A percentile compares a stretch with the other conserved stretches of the same genome.
These are phyloP conservation scores for Euphrasia confusa DNA, from an alignment of 257 asterid species.

Conservation along the genomic window DNA sequence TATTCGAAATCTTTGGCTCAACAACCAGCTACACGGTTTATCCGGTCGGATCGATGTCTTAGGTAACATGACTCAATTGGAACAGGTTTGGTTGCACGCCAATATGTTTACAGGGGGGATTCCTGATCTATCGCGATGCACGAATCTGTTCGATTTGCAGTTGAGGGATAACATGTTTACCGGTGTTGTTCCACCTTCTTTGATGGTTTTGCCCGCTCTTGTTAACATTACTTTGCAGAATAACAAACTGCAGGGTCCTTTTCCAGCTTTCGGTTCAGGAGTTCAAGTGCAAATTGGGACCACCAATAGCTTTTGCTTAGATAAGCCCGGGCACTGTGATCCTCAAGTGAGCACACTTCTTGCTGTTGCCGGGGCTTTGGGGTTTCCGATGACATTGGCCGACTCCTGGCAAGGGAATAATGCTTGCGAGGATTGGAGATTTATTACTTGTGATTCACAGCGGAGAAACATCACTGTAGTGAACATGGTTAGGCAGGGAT, in stretches of 20 bases:
- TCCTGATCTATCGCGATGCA: slow-evolving; percentile 75
- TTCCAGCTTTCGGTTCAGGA: slow-evolving; percentile 38
- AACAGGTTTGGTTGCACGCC: slow-evolving; percentile 77
- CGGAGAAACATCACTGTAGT: slow-evolving; percentile 52
- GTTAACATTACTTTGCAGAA: slow-evolving; percentile 56
- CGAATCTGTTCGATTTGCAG: slow-evolving; percentile 62
- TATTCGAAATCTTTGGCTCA: slow-evolving; percentile 71
- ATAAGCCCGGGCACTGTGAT: slow-evolving; percentile 71
- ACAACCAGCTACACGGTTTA: slow-evolving; percentile 54
- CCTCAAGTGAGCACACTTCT: slow-evolving; percentile 74
- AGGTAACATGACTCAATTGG: slow-evolving; percentile 54
- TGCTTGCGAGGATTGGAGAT: slow-evolving; percentile 65
- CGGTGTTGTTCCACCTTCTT: slow-evolving; percentile 60
- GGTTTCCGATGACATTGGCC: slow-evolving; percentile 67
- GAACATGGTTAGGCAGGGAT: slow-evolving; percentile 46
- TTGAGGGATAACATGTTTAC: slow-evolving; percentile 75
- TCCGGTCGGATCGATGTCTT: slow-evolving; percentile 64
- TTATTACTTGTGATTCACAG: slow-evolving; percentile 57
- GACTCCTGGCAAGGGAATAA: slow-evolving; percentile 74
- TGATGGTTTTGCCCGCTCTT: slow-evolving; percentile 47
- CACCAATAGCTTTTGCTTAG: slow-evolving; percentile 63
- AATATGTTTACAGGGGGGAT: slow-evolving; percentile 70
- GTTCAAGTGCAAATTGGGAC: slow-evolving; percentile 30
- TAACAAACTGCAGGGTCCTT: slow-evolving; percentile 74
- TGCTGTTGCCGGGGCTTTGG: slow-evolving; percentile 65